Evolutionary conservation across 306 rosid species (phyloP).

Genomic region (Glycyrrhiza uralensis): DNA sequence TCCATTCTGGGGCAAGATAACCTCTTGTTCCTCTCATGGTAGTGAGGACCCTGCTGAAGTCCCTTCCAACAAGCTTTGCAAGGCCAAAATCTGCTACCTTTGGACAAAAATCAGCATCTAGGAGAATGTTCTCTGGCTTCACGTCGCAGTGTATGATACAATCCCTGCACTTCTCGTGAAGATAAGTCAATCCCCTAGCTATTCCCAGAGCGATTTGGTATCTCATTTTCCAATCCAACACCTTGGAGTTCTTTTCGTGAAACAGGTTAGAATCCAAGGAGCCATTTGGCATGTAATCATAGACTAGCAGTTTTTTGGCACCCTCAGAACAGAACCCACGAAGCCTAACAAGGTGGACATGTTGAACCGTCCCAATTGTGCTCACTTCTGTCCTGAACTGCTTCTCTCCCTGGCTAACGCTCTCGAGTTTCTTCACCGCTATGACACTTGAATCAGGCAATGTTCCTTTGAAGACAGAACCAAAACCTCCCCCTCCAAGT

Average conservation of each 20-base stretch:
- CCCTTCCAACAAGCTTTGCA: conserved; percentile 84
- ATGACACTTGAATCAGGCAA: conserved; percentile 62
- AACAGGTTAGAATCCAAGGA: conserved; percentile 62
- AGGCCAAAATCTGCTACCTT: conserved; percentile 91
- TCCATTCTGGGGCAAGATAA: conserved; percentile 92
- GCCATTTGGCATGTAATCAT: conserved; percentile 80
- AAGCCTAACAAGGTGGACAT: conserved; percentile 82
- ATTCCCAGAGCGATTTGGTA: conserved; percentile 78
- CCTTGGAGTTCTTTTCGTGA: conserved; percentile 24
- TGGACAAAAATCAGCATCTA: conserved; percentile 62
- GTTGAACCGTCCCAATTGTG: conserved; percentile 83
- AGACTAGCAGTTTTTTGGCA: conserved; percentile 58
- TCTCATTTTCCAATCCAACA: conserved; percentile 68
- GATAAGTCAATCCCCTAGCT: conserved; percentile 82
- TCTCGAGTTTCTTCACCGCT: conserved; percentile 86
- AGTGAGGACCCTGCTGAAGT: conserved; percentile 83
- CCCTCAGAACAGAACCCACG: conserved; percentile 91
- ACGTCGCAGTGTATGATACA: conserved; percentile 92
- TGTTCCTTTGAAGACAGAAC: conserved; percentile 82
- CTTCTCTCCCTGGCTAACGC: conserved; percentile 89
- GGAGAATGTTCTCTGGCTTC: conserved; percentile 91
- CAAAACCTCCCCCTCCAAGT: conserved; percentile 90
- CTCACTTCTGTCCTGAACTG: conserved; percentile 82
- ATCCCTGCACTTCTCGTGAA: conserved; percentile 83
- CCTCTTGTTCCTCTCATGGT: conserved; percentile 97